phyloP scores from a whole-genome alignment of 2,329 filamentous ascomycete species.

The Simplicillium sp. region DNA sequence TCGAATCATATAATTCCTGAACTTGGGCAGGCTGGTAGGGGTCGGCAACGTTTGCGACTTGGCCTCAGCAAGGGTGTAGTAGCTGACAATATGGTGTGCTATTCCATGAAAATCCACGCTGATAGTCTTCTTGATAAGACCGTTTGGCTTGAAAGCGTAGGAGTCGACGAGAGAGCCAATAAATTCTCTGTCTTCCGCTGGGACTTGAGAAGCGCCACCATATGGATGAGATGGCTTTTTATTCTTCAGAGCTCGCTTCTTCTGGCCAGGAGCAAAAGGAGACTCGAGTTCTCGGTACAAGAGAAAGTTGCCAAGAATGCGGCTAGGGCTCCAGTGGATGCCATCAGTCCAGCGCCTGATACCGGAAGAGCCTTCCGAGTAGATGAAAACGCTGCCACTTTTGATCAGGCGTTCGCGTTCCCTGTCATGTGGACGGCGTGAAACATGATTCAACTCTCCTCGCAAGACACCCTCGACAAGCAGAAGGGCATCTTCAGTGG shows the following conservation, averaged over 20 bases:
- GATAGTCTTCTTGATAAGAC: slow-evolving; percentile 88
- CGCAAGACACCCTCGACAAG: slow-evolving; percentile 71
- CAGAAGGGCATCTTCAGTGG: slow-evolving; percentile 65
- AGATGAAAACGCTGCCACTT: slow-evolving; percentile 83
- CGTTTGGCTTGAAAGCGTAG: slow-evolving; percentile 75
- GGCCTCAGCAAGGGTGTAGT: slow-evolving; percentile 80
- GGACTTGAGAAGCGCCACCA: slow-evolving; percentile 12
- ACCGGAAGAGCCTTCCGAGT: slow-evolving; percentile 81
- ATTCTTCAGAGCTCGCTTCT: slow-evolving; percentile 71
- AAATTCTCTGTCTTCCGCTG: slow-evolving; percentile 32
- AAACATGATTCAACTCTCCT: slow-evolving; percentile 64
- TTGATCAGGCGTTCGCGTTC: slow-evolving; percentile 69
- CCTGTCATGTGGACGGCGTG: slow-evolving; percentile 76
- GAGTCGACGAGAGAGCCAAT: slow-evolving; percentile 84
- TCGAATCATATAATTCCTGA: no score
- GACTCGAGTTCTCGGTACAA: slow-evolving; percentile 76
- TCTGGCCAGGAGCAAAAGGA: slow-evolving; percentile 72
- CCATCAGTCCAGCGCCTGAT: slow-evolving; percentile 95
- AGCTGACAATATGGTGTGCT: slow-evolving; percentile 79
- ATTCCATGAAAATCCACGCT: slow-evolving; percentile 66
- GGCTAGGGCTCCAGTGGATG: slow-evolving; percentile 81
- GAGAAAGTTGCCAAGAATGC: slow-evolving; percentile 76
- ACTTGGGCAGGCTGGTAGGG: slow-evolving; percentile 48
- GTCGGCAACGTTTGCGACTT: slow-evolving; percentile 46
- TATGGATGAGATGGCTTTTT: slow-evolving; percentile 26